Base-by-base conservation (phyloP, 108 stramenopile species). In the Epithemia pelagica region DNA sequence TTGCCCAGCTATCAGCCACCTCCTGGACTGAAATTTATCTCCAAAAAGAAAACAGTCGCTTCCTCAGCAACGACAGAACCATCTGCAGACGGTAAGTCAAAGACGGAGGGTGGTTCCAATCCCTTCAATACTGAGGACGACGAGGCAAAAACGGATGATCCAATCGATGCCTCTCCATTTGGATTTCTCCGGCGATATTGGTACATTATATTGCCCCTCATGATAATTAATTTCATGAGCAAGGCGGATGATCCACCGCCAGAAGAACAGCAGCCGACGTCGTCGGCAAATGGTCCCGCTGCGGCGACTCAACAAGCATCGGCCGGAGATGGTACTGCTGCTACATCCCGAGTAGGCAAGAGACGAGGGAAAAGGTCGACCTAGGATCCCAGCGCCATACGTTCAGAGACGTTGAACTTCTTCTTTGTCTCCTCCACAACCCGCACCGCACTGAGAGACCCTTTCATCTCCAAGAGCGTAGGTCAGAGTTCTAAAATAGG, bases 131-230 rank as follows among this genome's bases (percentile, higher is more conserved):
- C 37, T 46, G 37, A 46, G 10, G 30, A 31, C 30, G 58, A 71
- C 32, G 18, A 30, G 5, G 65, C 32, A 23, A 54, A 32, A 25
- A 52, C 55, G 62, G 66, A 53, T 51, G 62, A 74, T 64, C 75
- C 73, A 67, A 60, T 62, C 24, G 37, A 56, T 22, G 71, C 32
- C 23, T 52, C 24, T 54, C 56, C 63, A 19, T 33, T 69, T 32
- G 69, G 77, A 24, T 87, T 82, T 52, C 67, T 90, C 58, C 71
- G 70, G 26, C 70, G 69, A 63, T 92, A 92, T 66, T 92, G 91
- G 91, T 92, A 92, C 62, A 82, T 92, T 63, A 66, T 90, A 15
- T 26, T 90, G 58, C 88, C 91, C 1, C 58, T 92, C 55, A 59
- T 79, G 2, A 58, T 92, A 5, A 64, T 80, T 55, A 70, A 74